Base-by-base conservation (phyloP, 2,329 filamentous ascomycete species). In the Neopestalotiopsis rosae region DNA sequence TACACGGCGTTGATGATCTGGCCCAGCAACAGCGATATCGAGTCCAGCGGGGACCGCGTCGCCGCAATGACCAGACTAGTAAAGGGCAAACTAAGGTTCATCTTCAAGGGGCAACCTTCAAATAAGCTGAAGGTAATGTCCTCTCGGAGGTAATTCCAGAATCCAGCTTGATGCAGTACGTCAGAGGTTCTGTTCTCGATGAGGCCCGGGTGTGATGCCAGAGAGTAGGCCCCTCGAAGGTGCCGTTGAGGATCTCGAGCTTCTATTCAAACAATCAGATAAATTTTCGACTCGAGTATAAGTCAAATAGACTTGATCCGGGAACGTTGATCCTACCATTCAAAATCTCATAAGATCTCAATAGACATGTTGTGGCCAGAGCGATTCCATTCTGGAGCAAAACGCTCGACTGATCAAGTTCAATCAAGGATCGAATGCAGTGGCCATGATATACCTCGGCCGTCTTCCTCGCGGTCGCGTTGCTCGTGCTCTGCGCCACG, bases 41-140 rank as follows among this genome's bases (percentile, higher is more conserved):
- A 75, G 67, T 86, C 85, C 1, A 85, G 78, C 32, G 77, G 74
- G 68, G 77, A 76, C 28, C 79, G 73, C 24, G 82, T 79, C 0
- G 70, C 69, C 0, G 69, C 38, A 4, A 74, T 62, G 1, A 67
- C 69, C 9, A 28, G 49, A 5, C 63, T 65, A 20, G 71, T 6
- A 20, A 69, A 52, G 57, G 78, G 70, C 30, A 69, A 56, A 13
- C 75, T 61, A 13, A 83, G 66, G 20, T 82, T 76, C 67, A 85
- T 83, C 70, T 84, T 84, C 1, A 85, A 71, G 0, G 78, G 77
- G 28, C 81, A 82, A 5, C 76, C 73, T 49, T 82, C 77, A 56
- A 84, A 85, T 0, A 87, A 72, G n/a, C 84, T 84, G n/a, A 86
- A 84, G 0, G 85, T 86, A n/a, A 87, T 86, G 49, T 87, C 84